Evolutionary conservation across 352 stramenopile species (phyloP), one percentile per base, ranked within the genome.

Genomic region (Pseudoperonospora humuli): DNA sequence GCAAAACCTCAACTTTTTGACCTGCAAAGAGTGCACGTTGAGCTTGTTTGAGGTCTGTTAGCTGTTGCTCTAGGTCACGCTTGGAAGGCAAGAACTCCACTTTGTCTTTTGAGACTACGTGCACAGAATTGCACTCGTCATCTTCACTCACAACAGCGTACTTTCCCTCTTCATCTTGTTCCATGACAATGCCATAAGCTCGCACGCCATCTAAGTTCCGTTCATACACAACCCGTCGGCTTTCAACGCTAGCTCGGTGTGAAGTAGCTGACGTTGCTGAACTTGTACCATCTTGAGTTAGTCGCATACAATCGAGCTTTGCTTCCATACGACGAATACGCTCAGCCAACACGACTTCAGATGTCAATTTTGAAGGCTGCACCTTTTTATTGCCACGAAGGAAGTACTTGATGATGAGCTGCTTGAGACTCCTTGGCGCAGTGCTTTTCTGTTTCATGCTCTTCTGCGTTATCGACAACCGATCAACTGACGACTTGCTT

Each of bases 371-470:
- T 3, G 69, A 61, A 18, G 72, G 75, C 27, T 82, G 66, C 11
- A 87, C 70, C 36, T 85, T 87, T 33, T 79, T 84, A 21, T 62
- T 85, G 17, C 82, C 74, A 20, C 71, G 75, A 4, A 72, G 42
- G 8, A 85, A 51, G 29, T 81, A 87, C 21, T 85, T 73, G 7
- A 61, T 54, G 31, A 87, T 70, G 9, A 67, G 64, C 26, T 85
- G 73, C 34, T 77, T 79, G 49, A 87, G 63, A 0, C 70, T 56
- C 34, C 70, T 84, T 9, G 64, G 70, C 1, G 73, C 59, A n/a
- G 64, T 50, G 9, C 75, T 44, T 7, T 68, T 70, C 25, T 75
- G 56, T 18, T 70, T 75, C 51, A 75, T 69, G 31, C 56, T 61
- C 13, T 74, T 81, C 2, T 74, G 56, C 8, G 57, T 73, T 40